Base-by-base conservation (phyloP, 352 stramenopile genomes). In the Thalassiosira mediterranea region DNA sequence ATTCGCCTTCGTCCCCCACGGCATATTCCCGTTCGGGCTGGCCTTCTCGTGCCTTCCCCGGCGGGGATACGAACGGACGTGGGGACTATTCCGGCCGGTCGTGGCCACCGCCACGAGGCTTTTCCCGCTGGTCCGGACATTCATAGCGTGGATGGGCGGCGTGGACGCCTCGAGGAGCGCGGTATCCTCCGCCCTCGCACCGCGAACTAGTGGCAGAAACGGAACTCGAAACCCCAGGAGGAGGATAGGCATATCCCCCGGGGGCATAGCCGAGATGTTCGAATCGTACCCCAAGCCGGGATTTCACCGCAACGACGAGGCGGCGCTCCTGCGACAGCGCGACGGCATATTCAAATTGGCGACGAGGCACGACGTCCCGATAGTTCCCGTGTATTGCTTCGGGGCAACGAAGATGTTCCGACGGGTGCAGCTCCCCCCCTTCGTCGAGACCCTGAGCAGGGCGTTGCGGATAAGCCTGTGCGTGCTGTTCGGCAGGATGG, bases 221-320 rank as follows among this genome's bases (percentile, higher is more conserved):
- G n/a, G n/a, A n/a, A n/a, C n/a, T n/a, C n/a, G n/a, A n/a, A n/a
- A n/a, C n/a, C n/a, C n/a, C n/a, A n/a, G n/a, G 3, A 42, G 29
- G 37, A 60, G 48, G 8, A 13, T 85, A 13, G 82, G 54, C 0
- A 76, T 90, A n/a, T 69, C 74, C 21, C 83, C 87, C 23, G 90
- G 90, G 28, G 90, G 90, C 3, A 95, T 95, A 71, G 85, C 86
- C 34, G 90, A 95, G 80, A 95, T 95, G 76, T 94, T 94, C 69
- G 87, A 91, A 59, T 78, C 84, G 1, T 93, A 88, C 65, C 88
- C 88, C 1, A 91, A 90, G 68, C 42, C 67, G 40, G 61, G 59
- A 4, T 87, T 78, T 21, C 73, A 90, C 63, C 82, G 67, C 0
- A 74, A 91, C 52, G 80, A 93, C 59, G 90, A 95, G 66, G 92